Conservation (phyloP, 495 filamentous ascomycete genomes). For the Jackrogersella multiformis region DNA sequence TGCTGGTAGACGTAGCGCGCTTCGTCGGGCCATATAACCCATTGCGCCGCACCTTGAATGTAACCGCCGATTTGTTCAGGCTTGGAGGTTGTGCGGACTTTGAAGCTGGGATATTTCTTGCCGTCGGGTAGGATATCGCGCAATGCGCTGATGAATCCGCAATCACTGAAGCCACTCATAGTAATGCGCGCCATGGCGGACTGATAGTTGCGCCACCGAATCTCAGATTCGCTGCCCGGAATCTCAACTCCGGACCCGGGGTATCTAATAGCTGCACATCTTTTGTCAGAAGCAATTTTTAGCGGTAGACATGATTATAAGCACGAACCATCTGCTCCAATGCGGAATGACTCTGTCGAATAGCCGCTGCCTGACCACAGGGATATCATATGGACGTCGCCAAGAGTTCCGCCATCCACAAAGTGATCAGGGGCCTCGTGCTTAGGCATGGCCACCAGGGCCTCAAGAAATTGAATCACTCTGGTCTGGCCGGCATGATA, state of each 20-base stretch:
- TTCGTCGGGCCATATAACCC: constrained; percentile 28
- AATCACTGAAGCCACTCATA: constrained; percentile 21
- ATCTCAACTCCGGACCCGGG: constrained; percentile 20
- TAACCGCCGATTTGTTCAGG: constrained; percentile 23
- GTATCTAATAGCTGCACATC: constrained; percentile 20
- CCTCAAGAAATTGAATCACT: constrained; percentile 22
- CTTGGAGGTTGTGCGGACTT: constrained; percentile 1
- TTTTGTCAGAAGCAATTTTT: neutral
- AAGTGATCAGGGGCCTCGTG: constrained; percentile 26
- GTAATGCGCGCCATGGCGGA: constrained; percentile 27
- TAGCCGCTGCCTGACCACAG: constrained; percentile 21
- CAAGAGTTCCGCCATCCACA: neutral
- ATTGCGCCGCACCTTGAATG: constrained; percentile 21
- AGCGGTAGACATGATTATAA: neutral
- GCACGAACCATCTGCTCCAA: constrained; percentile 27
- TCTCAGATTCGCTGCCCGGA: constrained; percentile 22
- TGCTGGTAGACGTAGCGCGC: constrained; percentile 26
- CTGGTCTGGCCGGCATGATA: constrained; percentile 24
- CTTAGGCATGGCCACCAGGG: constrained; percentile 20
- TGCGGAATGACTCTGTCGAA: constrained; percentile 18
- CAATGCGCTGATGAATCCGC: constrained; percentile 25
- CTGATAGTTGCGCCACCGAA: constrained; percentile 32
- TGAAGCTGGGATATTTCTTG: constrained; percentile 27
- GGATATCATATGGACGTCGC: constrained; percentile 15
- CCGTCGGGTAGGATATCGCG: constrained; percentile 24